These are phyloP conservation scores for Catenaria anguillulae DNA, from an alignment of 371 early-diverging fungal genomes.

Conservation along the genomic window DNA sequence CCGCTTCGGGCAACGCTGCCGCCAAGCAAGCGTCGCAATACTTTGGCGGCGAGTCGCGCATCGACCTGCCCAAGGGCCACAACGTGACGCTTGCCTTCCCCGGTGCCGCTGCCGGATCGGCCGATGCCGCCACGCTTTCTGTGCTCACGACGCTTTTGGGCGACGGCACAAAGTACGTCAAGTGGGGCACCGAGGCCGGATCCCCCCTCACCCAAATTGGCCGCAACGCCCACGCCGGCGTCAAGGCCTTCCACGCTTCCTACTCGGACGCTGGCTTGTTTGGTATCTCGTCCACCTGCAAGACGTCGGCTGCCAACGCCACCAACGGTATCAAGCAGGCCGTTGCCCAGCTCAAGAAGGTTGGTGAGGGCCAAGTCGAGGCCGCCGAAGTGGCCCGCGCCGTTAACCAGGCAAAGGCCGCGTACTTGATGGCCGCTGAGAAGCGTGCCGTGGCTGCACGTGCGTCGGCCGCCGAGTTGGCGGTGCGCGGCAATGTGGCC, in stretches of 20 bases:
- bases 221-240: constrained; percentile 26
- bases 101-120: constrained; percentile 44
- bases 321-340: constrained; percentile 43
- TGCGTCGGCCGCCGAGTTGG: too few relatives aligned
- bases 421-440: constrained; percentile 41
- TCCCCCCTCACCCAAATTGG: constrained; percentile 51
- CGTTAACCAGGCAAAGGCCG: constrained; percentile 67
- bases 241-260: constrained; percentile 64
- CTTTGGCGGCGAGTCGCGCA: constrained; percentile 70
- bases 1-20: constrained; percentile 25
- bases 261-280: constrained; percentile 90
- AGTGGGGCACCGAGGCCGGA: constrained; percentile 54
- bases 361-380: constrained; percentile 34
- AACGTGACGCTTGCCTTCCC: constrained; percentile 72
- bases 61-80: constrained; percentile 34
- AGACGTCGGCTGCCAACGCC: constrained; percentile 31
- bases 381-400: constrained; percentile 59
- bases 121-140: constrained; percentile 53
- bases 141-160: constrained; percentile 71
- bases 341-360: constrained; percentile 50
- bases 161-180: constrained; percentile 44
- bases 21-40: constrained; percentile 36
- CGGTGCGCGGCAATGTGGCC: constrained; percentile 15
- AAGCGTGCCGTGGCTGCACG: constrained; percentile 20
- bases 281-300: constrained; percentile 59